phyloP scores from a whole-genome alignment of 768 basidiomycete genomes.

The Podaxis sp. region DNA sequence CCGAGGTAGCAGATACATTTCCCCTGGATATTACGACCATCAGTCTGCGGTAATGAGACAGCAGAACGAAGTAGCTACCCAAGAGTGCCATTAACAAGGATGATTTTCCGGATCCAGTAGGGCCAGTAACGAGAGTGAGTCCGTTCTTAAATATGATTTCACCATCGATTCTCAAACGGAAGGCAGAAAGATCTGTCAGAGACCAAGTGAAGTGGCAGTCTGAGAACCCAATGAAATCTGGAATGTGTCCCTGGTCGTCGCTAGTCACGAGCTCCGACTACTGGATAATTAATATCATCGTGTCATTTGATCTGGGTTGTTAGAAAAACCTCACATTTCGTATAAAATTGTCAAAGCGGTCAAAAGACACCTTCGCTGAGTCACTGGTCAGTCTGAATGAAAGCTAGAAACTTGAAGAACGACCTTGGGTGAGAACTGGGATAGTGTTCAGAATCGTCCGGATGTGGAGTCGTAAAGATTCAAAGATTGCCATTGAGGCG shows the following conservation, averaged over 20 bases:
- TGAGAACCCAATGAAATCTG: slow-evolving; percentile 41
- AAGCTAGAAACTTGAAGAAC: not conserved
- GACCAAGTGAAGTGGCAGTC: slow-evolving; percentile 61
- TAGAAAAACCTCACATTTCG: slow-evolving; percentile 27
- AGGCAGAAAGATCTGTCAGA: slow-evolving; percentile 38
- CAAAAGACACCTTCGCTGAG: slow-evolving; percentile 61
- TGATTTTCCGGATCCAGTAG: slow-evolving; percentile 64
- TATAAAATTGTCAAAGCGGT: slow-evolving; percentile 47
- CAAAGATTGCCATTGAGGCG: slow-evolving; percentile 47
- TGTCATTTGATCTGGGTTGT: not conserved
- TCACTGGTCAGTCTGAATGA: not conserved
- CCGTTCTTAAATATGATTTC: slow-evolving; percentile 55
- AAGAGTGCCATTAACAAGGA: slow-evolving; percentile 24
- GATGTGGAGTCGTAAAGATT: slow-evolving; percentile 55
- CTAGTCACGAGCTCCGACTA: not conserved
- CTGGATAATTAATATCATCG: not conserved
- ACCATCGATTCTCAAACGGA: slow-evolving; percentile 50
- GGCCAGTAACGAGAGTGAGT: slow-evolving; percentile 57
- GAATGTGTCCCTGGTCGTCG: not conserved
- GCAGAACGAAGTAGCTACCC: slow-evolving; percentile 8
- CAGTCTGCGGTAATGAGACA: not conserved
- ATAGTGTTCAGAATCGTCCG: slow-evolving; percentile 33
- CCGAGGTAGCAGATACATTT: slow-evolving; percentile 59
- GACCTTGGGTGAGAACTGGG: slow-evolving; percentile 22
- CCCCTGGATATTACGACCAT: slow-evolving; percentile 30